Conservation (phyloP, 2,329 filamentous ascomycete species). For the Aspergillus unguis region DNA sequence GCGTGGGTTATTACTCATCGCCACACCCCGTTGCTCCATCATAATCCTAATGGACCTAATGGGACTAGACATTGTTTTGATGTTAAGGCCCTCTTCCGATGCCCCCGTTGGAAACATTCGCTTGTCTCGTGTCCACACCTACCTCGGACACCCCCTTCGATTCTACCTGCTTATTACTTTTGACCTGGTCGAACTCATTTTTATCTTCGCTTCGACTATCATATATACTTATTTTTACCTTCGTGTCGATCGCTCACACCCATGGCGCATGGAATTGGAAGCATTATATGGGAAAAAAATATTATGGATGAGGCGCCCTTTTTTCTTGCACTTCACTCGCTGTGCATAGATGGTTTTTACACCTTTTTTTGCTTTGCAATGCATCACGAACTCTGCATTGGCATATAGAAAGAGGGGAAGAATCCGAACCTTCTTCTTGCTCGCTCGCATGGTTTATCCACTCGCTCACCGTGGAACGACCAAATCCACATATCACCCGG, state of each 20-base stretch:
- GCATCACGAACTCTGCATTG: conserved; percentile 32
- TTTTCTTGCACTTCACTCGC: conserved; percentile 38
- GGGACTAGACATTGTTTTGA: conserved; percentile 6
- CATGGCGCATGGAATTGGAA: conserved; percentile 35
- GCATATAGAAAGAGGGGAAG: conserved; percentile 30
- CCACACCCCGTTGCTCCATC: conserved; percentile 26
- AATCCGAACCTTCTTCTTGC: conserved; percentile 11
- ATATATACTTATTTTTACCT: conserved; percentile 32
- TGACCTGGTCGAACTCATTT: conserved; percentile 28
- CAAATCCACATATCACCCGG: background rate
- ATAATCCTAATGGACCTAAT: conserved; percentile 37
- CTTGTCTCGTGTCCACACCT: conserved; percentile 28
- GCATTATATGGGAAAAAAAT: conserved; percentile 24
- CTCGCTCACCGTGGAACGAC: conserved; percentile 6
- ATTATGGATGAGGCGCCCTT: conserved; percentile 26
- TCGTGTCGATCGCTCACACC: conserved; percentile 41
- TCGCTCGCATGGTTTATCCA: conserved; percentile 12
- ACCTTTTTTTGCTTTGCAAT: conserved; percentile 20
- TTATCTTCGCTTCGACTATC: conserved; percentile 28
- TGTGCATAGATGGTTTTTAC: conserved; percentile 34
- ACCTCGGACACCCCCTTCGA: conserved; percentile 23
- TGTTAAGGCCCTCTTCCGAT: conserved; percentile 10
- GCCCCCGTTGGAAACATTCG: conserved; percentile 35
- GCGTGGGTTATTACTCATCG: conserved; percentile 11
- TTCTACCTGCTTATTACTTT: conserved; percentile 31